Evolutionary conservation across 2,329 filamentous ascomycete genomes (phyloP).

Genomic region (Diaporthe vexans): DNA sequence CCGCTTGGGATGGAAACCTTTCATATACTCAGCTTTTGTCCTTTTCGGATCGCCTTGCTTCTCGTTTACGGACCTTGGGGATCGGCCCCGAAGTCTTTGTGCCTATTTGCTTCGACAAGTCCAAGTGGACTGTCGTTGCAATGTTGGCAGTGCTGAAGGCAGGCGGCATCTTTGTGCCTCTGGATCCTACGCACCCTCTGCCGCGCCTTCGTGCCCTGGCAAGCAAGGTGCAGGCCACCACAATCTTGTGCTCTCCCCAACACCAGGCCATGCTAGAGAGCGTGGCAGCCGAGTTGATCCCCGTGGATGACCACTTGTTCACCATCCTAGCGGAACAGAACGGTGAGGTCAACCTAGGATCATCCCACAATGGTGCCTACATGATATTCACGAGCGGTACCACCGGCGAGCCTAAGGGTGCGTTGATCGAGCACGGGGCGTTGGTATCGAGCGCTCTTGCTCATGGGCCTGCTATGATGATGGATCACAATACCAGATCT

Average conservation of each 20-base stretch:
- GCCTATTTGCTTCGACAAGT: slow-evolving; percentile 37
- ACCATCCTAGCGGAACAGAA: slow-evolving; percentile 34
- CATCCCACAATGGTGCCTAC: slow-evolving; percentile 12
- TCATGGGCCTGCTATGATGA: slow-evolving; percentile 54
- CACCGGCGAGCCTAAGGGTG: slow-evolving; percentile 80
- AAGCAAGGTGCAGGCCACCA: neutral
- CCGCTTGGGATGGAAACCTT: slow-evolving; percentile 15
- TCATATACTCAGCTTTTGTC: slow-evolving; percentile 8
- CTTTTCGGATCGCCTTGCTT: slow-evolving; percentile 27
- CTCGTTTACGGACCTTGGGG: slow-evolving; percentile 4
- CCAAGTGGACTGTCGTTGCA: slow-evolving; percentile 37
- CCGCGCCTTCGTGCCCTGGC: slow-evolving; percentile 6
- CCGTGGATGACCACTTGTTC: slow-evolving; percentile 7
- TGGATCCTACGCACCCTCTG: slow-evolving; percentile 41
- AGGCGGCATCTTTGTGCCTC: slow-evolving; percentile 43
- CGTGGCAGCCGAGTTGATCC: slow-evolving; percentile 12
- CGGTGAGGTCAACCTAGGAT: neutral
- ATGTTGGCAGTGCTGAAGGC: slow-evolving; percentile 46
- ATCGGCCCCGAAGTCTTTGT: slow-evolving; percentile 1
- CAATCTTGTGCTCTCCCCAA: slow-evolving; percentile 11
- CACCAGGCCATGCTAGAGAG: slow-evolving; percentile 9
- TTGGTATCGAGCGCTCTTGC: slow-evolving; percentile 61
- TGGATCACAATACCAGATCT: slow-evolving; percentile 57
- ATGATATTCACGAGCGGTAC: slow-evolving; percentile 83
- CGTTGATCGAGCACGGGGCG: slow-evolving; percentile 52